phyloP scores from a whole-genome alignment of 768 basidiomycete species.

The Collybia nuda region DNA sequence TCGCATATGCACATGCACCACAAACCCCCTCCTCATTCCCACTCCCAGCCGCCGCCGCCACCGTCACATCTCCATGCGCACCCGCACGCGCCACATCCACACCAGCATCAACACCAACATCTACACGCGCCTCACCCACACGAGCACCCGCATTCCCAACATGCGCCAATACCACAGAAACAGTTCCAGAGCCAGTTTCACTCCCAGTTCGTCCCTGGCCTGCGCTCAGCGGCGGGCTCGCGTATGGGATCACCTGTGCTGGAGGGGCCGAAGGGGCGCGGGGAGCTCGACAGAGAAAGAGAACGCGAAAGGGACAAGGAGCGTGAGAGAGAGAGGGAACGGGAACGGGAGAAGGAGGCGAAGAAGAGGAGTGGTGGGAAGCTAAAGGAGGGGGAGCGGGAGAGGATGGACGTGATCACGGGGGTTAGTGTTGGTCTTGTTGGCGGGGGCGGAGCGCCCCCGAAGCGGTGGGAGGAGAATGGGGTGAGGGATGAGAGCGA shows the following conservation, averaged over 20 bases:
- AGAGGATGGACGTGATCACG: background rate
- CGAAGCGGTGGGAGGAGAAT: background rate
- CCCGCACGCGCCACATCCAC: constrained; percentile 1
- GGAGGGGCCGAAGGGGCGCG: constrained; percentile 12
- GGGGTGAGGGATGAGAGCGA: background rate
- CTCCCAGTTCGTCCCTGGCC: constrained; percentile 23
- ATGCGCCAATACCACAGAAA: constrained; percentile 17
- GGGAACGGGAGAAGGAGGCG: background rate
- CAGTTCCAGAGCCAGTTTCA: constrained; percentile 31
- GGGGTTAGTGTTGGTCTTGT: background rate
- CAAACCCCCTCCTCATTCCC: background rate
- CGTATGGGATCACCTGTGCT: constrained; percentile 17
- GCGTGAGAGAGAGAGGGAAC: constrained; percentile 14
- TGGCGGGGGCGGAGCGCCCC: background rate
- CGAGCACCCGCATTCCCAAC: background rate
- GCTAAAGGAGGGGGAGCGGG: background rate
- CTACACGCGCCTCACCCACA: background rate
- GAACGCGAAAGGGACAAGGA: constrained; percentile 33
- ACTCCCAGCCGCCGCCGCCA: background rate
- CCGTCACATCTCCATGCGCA: background rate
- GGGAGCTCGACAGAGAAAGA: constrained; percentile 2
- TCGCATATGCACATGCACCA: background rate
- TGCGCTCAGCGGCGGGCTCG: constrained; percentile 1
- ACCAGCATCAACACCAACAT: no score
- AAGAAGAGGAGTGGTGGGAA: background rate